Base-by-base conservation (phyloP, 345 rosid genomes). In the Viola odorata region DNA sequence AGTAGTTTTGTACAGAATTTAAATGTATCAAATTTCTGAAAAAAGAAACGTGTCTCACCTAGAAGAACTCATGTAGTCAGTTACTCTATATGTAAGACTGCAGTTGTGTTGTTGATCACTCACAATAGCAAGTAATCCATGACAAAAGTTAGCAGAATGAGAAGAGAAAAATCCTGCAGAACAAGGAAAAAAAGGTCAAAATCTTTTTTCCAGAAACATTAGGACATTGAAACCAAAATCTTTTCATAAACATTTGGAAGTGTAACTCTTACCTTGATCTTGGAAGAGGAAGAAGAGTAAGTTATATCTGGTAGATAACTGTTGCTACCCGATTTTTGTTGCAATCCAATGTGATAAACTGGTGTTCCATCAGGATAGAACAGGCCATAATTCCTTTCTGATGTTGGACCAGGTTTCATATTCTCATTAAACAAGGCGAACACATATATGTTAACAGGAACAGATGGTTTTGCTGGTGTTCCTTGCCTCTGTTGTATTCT, bases 371-470 rank as follows among this genome's bases (percentile, higher is more conserved):
- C 75, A 3, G 99, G 97, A 55, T 90, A 84, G 55, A 70, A 88
- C 13, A 94, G 81, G 0, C 97, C 97, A 41, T 94, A 94, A 62
- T 94, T 94, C 74, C 97, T 82, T 77, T 94, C 99, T 0, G 99
- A 94, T 2, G 75, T 56, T 2, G 96, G 92, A 65, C 96, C 99
- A 1, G 92, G 79, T 76, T 94, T 94, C 64, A 86, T 58, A 74
- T 94, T 75, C 84, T 94, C 99, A 36, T 88, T 94, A 59, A 94
- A 94, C 40, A 94, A 84, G 1, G 99, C 99, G 56, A 90, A 94
- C 58, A 94, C 95, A 42, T 75, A 73, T 32, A 88, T 69, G 64
- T 90, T 85, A 37, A 94, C 50, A 0, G 96, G 89, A 6, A 84
- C 85, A 8, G 86, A 73, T 8, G 85, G 97, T 40, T 81, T 90